A percentile compares a stretch with the other conserved stretches of the same genome.
These are phyloP conservation scores for Aureobasidium leucospermi DNA, from an alignment of 2,329 filamentous ascomycete genomes.

Conservation along the genomic window DNA sequence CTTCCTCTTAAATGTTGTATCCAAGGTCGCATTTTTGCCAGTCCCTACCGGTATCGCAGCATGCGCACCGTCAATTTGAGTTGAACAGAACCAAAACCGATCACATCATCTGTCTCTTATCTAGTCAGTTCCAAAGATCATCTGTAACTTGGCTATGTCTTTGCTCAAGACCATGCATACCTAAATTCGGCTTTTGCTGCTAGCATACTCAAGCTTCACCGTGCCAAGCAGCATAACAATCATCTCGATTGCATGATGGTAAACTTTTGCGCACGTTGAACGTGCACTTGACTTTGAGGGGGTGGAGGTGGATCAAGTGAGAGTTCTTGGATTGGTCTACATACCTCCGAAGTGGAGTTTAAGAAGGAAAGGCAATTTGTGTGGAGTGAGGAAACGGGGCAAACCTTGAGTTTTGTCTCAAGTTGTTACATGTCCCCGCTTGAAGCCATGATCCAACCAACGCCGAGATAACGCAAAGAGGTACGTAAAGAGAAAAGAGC, in stretches of 20 bases:
- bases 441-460: constrained; percentile 8
- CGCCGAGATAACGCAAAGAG: not conserved
- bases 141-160: not conserved
- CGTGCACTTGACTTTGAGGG: not conserved
- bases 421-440: not conserved
- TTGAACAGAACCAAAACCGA: not conserved
- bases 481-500: not conserved
- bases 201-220: not conserved
- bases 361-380: constrained; percentile 6
- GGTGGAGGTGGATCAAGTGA: not conserved
- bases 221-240: not conserved
- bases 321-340: constrained; percentile 11
- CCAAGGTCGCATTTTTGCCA: not conserved
- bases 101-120: not conserved
- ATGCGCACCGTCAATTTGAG: not conserved
- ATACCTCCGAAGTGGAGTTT: constrained; percentile 9
- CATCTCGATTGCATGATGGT: not conserved
- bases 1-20: not conserved
- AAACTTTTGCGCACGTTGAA: not conserved
- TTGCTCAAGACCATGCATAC: not conserved
- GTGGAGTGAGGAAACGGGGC: not conserved
- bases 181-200: not conserved
- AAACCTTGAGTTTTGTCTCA: constrained; percentile 3
- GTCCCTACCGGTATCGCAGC: not conserved
- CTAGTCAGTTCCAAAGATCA: not conserved